A percentile compares a stretch with the other conserved stretches of the same genome.
Evolutionary conservation across 139 green algal species (phyloP).

Genomic region (Yamagishiella unicocca): DNA sequence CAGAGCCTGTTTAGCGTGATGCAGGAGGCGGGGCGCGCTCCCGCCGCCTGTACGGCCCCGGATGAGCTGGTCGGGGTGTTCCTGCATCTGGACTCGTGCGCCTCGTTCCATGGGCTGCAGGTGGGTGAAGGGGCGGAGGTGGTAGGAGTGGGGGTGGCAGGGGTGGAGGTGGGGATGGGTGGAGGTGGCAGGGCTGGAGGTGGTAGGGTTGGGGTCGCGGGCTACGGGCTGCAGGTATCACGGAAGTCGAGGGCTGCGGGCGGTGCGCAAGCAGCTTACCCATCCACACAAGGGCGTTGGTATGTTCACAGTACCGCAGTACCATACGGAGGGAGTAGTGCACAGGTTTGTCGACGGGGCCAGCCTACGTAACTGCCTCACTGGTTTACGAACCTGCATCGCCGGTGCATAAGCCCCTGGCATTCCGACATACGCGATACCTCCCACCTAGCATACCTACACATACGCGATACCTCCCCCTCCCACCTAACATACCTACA

Average conservation of each 20-base stretch:
- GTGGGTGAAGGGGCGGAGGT: neutral
- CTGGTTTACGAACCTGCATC: neutral
- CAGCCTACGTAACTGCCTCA: too few species aligned
- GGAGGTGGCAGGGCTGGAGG: neutral
- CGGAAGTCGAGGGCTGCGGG: neutral
- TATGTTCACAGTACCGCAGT: too few species aligned
- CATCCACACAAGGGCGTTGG: neutral
- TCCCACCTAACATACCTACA: too few species aligned
- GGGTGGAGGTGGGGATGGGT: neutral
- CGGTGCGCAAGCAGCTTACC: neutral
- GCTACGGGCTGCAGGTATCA: neutral
- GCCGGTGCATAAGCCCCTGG: neutral
- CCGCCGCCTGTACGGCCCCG: neutral
- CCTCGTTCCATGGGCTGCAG: conserved; percentile 30
- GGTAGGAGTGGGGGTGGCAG: neutral
- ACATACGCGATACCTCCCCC: neutral
- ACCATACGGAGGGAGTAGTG: too few species aligned
- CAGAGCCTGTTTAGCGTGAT: neutral
- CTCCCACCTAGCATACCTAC: neutral
- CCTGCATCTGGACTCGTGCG: conserved; percentile 28
- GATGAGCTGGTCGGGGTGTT: conserved; percentile 33
- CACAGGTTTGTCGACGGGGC: too few species aligned
- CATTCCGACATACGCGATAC: neutral
- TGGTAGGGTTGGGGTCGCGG: neutral
- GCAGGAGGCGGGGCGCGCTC: too few species aligned